Evolutionary conservation across 2,329 filamentous ascomycete species (phyloP).

Genomic region (Parasarocladium wereldwijsianum): DNA sequence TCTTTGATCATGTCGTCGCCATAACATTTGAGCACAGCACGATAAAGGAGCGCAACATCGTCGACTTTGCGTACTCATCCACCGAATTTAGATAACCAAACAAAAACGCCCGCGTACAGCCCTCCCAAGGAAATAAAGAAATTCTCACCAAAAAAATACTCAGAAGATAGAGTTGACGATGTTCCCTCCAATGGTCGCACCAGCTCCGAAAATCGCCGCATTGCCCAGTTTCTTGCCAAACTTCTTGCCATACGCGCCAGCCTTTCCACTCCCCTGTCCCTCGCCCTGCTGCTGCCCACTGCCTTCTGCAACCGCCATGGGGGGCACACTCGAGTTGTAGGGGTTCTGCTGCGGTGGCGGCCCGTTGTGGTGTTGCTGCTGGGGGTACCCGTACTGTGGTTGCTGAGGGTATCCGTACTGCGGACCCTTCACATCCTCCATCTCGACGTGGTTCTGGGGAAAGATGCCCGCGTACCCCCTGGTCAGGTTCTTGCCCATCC

Average conservation of each 20-base stretch:
- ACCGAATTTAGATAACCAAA: too few species aligned
- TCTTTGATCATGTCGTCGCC: too few species aligned
- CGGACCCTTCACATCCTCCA: constrained; percentile 23
- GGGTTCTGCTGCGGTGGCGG: constrained; percentile 39
- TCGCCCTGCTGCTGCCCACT: constrained; percentile 21
- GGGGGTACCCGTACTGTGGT: constrained; percentile 24
- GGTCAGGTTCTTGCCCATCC: constrained; percentile 75
- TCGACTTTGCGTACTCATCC: too few species aligned
- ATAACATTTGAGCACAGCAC: too few species aligned
- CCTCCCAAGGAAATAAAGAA: too few species aligned
- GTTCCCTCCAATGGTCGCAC: constrained; percentile 79
- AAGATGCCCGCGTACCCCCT: constrained; percentile 86
- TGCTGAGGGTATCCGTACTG: too few species aligned
- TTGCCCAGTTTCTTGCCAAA: constrained; percentile 84
- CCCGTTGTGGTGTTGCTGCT: constrained; percentile 20
- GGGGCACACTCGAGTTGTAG: constrained; percentile 57
- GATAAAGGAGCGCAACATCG: too few species aligned
- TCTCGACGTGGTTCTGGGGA: constrained; percentile 70
- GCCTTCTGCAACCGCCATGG: constrained; percentile 55
- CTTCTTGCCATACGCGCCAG: constrained; percentile 73
- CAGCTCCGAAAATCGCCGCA: constrained; percentile 78
- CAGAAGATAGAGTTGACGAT: constrained; percentile 87
- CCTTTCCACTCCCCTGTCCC: constrained; percentile 41
- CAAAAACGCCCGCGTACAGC: background rate
- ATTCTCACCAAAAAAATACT: constrained; percentile 5